Base-by-base conservation (phyloP, 768 basidiomycete species). In the Auriscalpium microsporum region DNA sequence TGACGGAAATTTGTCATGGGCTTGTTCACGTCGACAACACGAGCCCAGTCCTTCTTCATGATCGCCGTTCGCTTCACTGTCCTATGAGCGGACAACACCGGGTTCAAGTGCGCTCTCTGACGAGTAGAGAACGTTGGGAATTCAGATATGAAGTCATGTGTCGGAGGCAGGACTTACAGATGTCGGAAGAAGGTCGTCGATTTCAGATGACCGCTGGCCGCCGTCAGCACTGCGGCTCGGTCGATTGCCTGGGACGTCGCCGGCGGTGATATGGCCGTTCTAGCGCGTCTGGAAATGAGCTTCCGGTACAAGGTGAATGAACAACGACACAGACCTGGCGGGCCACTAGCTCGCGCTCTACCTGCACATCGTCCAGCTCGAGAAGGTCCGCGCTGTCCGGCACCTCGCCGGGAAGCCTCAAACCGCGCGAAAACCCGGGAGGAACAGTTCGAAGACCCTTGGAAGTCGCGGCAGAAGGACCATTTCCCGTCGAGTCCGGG, bases 1-100 rank as follows among this genome's bases (percentile, higher is more conserved):
- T 95, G 86, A 52, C 80, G 81, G 67, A 95, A 95, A 66, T 97
- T 95, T 13, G 75, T 73, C 67, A 96, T 83, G 19, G 92, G 89
- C 58, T 87, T 86, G 64, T 92, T 92, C 57, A 97, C 83, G 64
- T 98, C 90, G 33, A 98, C 90, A 28, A 92, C 88, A 75, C 97
- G 96, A 1, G 96, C 96, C 96, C 96, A 99, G 59, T 97, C 93
- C 48, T 90, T 87, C 71, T 94, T 94, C 56, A 82, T 82, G 4
- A 82, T 65, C 48, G 78, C 74, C 2, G 73, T 62, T 34, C 76
- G 74, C 61, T 73, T 76, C 16, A 68, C 58, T 46, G 73, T 72
- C 38, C 73, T 73, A n/a, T 64, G 68, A 33, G 67, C 61, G 2
- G 78, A 58, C 51, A 75, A 75, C 40, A 75, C 65, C 16, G 85